Base-by-base conservation (phyloP, 2,329 filamentous ascomycete species). In the Epichloe aotearoae region DNA sequence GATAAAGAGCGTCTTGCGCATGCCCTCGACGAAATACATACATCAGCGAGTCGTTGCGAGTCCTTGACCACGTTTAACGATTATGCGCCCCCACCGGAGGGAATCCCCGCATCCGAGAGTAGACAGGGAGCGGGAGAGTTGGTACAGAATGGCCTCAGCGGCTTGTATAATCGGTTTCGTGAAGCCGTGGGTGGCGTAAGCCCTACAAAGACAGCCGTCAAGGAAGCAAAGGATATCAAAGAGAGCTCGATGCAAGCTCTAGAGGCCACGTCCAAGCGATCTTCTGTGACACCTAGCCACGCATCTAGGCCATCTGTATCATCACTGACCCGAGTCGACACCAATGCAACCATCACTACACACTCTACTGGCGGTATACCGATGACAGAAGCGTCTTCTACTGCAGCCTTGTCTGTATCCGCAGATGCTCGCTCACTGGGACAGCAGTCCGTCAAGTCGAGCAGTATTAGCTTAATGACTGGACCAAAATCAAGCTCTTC, bases 11-110 rank as follows among this genome's bases (percentile, higher is more conserved):
- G 86, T 52, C 74, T 91, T 38, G 81, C 86, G 36, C 80, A 88
- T 55, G 79, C 84, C 17, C 80, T 96, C 54, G 86, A 95, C 67
- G 83, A 87, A 59, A 95, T 96, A 57, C 91, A 96, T 66, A 88
- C 75, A 47, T 83, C 86, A 5, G 89, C 90, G n/a, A 94, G 86
- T 61, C 86, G 87, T 63, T 86, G 86, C 36, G 85, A 86, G 55
- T 80, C 82, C 36, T 74, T 97, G 46, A 97, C 91, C 2, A 94
- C 89, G 8, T 97, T 97, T 69, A 94, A 94, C 68, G 90, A 96
- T 62, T 90, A 95, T 61, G 86, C 85, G 1, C 82, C 84, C 1
- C 82, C 83, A 5, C 82, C 86, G 0, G 71, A 74, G 2, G 73
- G 77, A 1, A 69, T 79, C 1, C 72, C 76, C 2, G 68, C 72